Percentiles rank a stretch among this genome's conserved stretches.
Conservation (phyloP, 352 stramenopile species). For the Globisporangium echinulatum region DNA sequence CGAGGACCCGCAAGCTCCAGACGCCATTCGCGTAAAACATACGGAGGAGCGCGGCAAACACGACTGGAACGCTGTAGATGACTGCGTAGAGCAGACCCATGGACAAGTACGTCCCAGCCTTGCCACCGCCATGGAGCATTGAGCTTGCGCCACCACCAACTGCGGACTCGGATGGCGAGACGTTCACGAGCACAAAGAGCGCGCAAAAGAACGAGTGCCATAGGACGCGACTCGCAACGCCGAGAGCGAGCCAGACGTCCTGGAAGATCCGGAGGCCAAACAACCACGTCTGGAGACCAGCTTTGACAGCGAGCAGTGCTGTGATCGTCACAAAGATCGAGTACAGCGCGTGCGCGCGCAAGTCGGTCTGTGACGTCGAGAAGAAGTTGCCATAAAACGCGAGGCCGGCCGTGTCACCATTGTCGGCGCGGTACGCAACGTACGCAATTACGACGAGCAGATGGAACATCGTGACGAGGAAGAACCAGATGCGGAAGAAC, state of each 20-base stretch:
- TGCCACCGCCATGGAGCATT: slow-evolving; percentile 38
- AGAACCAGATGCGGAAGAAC: slow-evolving; percentile 83
- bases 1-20: slow-evolving; percentile 59
- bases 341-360: slow-evolving; percentile 65
- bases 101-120: slow-evolving; percentile 46
- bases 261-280: slow-evolving; percentile 61
- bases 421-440: slow-evolving; percentile 59
- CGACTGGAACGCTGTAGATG: slow-evolving; percentile 58
- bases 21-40: slow-evolving; percentile 45
- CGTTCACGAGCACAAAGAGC: slow-evolving; percentile 49
- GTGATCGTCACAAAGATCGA: slow-evolving; percentile 62
- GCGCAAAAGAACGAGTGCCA: slow-evolving; percentile 75
- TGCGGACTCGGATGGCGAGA: slow-evolving; percentile 52
- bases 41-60: slow-evolving; percentile 35
- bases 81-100: slow-evolving; percentile 50
- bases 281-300: slow-evolving; percentile 72
- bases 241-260: slow-evolving; percentile 47
- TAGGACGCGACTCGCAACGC: slow-evolving; percentile 56
- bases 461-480: slow-evolving; percentile 72
- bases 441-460: slow-evolving; percentile 59
- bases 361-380: slow-evolving; percentile 33
- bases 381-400: slow-evolving; percentile 67
- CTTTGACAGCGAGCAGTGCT: slow-evolving; percentile 52
- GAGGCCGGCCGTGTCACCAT: slow-evolving; percentile 34
- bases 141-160: slow-evolving; percentile 37